Evolutionary conservation across 306 rosid genomes (phyloP), one percentile per base, ranked within the genome.

Genomic region (Oemleria cerasiformis): DNA sequence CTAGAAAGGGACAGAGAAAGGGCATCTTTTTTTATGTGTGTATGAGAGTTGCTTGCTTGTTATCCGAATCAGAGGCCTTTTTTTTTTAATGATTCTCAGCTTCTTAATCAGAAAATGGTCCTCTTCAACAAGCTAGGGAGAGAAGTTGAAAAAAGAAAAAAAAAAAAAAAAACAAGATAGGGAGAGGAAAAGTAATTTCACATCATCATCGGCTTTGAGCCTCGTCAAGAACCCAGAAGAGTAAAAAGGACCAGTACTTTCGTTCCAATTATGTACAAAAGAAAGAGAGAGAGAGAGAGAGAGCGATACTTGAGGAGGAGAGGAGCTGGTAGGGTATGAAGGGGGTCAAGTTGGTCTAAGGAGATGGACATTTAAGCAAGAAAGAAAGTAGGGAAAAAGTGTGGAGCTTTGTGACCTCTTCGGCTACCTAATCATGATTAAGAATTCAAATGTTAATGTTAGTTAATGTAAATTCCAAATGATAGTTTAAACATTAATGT

Each of bases 1-100:
- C 75, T 63, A 77, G 87, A 84, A 79, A 83, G 53, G 19, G 87
- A 83, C 85, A 69, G 25, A n/a, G 42, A 78, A 54, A 77, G 71
- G 56, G 79, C 82, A 78, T 82, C 62, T 75, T 19, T n/a, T 53
- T 59, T 19, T 4, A 59, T 67, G 71, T 81, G 79, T 71, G 67
- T 75, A 47, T 43, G 82, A 6, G 76, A 68, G 73, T 71, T 73
- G 3, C 36, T 30, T 30, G 36, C 66, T 36, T 80, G 79, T 66
- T 75, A 77, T 79, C 81, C 80, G 79, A 81, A 77, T 56, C 73
- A 60, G 86, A 82, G 90, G 80, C 84, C 83, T 23, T 49, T 73
- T 23, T 49, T 73, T 63, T 45, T 68, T 73, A 34, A 19, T 38
- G 34, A 81, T 74, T 86, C 75, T 3, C 77, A 63, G 80, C 68